A percentile compares a stretch with the other conserved stretches of the same genome.
phyloP scores from a whole-genome alignment of 2,329 filamentous ascomycete genomes.

The Eurotiales sp. region DNA sequence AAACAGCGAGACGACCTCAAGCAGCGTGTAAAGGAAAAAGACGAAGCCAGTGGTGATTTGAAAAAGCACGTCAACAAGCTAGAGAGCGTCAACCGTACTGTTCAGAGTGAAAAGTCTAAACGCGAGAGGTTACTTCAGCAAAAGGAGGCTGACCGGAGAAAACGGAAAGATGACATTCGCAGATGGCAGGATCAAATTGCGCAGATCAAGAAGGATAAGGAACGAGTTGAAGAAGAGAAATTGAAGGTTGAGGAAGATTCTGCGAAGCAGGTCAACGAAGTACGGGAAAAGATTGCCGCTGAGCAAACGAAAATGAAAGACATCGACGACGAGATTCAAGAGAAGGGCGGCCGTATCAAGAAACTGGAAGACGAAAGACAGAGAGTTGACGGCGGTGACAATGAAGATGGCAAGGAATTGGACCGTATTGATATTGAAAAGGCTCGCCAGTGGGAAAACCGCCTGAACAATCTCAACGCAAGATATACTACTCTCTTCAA shows the following conservation, averaged over 20 bases:
- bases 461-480: constrained; percentile 39
- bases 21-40: constrained; percentile 78
- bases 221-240: constrained; percentile 43
- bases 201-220: constrained; percentile 50
- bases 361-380: constrained; percentile 57
- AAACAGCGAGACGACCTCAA: constrained; percentile 76
- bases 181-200: constrained; percentile 55
- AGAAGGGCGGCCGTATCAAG: constrained; percentile 59
- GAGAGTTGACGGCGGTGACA: constrained; percentile 45
- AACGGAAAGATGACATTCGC: constrained; percentile 57
- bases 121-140: constrained; percentile 64
- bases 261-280: constrained; percentile 37
- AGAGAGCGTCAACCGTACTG: constrained; percentile 75
- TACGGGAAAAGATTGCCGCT: constrained; percentile 42
- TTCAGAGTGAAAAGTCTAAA: constrained; percentile 73
- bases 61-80: constrained; percentile 75
- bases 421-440: constrained; percentile 48
- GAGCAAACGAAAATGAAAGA: constrained; percentile 50
- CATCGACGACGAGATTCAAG: constrained; percentile 60
- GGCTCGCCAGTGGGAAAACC: constrained; percentile 46
- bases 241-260: constrained; percentile 38
- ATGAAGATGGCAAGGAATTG: constrained; percentile 49
- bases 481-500: constrained; percentile 42
- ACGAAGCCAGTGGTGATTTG: constrained; percentile 80
- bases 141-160: constrained; percentile 58